Percentiles rank a stretch among this genome's conserved stretches.
These are phyloP conservation scores for Sporothrix schenckii DNA, from an alignment of 2,329 filamentous ascomycete genomes.

Conservation along the genomic window DNA sequence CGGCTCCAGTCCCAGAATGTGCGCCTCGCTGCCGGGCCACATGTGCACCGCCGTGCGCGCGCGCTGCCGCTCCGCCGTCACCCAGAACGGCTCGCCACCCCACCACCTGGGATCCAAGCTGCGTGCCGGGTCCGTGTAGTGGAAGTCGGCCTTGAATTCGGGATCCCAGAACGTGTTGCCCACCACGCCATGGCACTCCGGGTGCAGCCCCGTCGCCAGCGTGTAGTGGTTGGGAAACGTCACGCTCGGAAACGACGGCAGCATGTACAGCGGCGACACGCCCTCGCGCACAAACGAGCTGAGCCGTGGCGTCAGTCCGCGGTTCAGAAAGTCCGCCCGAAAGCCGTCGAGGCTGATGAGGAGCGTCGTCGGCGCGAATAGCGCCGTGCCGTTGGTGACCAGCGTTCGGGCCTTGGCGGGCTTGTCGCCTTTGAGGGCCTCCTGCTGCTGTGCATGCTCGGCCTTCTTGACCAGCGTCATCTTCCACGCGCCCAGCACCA, in stretches of 20 bases:
- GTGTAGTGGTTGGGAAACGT: constrained; percentile 98
- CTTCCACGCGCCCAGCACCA: constrained; percentile 63
- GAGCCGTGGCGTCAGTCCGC: constrained; percentile 80
- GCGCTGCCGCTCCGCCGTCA: constrained; percentile 81
- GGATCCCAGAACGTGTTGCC: constrained; percentile 96
- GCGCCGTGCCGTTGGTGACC: constrained; percentile 79
- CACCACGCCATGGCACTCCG: constrained; percentile 89
- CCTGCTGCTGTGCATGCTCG: constrained; percentile 11
- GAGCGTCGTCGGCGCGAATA: constrained; percentile 90
- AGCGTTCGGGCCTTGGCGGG: constrained; percentile 36
- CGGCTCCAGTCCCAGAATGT: constrained; percentile 73
- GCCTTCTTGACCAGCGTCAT: constrained; percentile 52
- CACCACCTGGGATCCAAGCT: constrained; percentile 92
- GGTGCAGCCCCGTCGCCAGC: constrained; percentile 86
- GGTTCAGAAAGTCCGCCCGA: constrained; percentile 86
- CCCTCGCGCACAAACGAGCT: constrained; percentile 78
- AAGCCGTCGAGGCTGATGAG: constrained; percentile 95
- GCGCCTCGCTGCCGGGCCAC: constrained; percentile 96
- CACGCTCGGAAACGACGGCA: constrained; percentile 90
- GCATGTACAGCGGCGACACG: constrained; percentile 89
- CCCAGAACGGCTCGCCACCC: constrained; percentile 92
- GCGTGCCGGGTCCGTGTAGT: constrained; percentile 74
- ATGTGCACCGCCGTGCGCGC: constrained; percentile 86
- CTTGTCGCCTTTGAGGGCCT: constrained; percentile 34
- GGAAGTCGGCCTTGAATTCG: constrained; percentile 74